These are phyloP conservation scores for Monosporascus ibericus DNA, from an alignment of 2,329 filamentous ascomycete species.

Conservation along the genomic window DNA sequence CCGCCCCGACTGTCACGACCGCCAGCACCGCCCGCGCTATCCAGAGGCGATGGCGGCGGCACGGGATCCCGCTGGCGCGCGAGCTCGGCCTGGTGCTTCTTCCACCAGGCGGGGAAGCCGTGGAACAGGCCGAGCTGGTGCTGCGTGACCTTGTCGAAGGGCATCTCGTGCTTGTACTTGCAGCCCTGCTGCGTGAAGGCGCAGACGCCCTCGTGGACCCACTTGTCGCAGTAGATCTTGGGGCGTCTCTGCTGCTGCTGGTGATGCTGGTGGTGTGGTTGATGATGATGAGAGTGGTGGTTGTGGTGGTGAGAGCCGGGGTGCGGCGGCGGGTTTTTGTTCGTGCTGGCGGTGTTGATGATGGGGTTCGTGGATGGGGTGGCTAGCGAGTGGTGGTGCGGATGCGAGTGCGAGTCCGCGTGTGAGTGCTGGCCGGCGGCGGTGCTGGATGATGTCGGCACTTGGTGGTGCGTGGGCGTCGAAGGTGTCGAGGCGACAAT, in stretches of 20 bases:
- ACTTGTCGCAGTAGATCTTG: slow-evolving; percentile 83
- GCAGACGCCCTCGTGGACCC: slow-evolving; percentile 81
- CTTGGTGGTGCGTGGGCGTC: slow-evolving; percentile 9
- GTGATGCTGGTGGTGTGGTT: not conserved
- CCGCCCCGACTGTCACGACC: slow-evolving; percentile 1
- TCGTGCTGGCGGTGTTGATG: not conserved
- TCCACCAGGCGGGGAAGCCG: slow-evolving; percentile 56
- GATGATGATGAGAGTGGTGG: not conserved
- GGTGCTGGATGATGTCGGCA: not conserved
- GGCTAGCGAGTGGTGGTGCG: not conserved
- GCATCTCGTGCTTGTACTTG: slow-evolving; percentile 89
- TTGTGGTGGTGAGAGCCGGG: no score
- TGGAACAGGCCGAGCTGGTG: slow-evolving; percentile 64
- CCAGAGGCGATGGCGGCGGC: slow-evolving; percentile 2
- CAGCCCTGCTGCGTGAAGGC: slow-evolving; percentile 83
- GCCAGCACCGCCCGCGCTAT: not conserved
- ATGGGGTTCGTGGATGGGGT: not conserved
- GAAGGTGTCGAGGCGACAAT: slow-evolving; percentile 29
- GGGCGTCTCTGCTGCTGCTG: slow-evolving; percentile 17
- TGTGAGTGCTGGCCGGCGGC: not conserved
- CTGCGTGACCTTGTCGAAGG: slow-evolving; percentile 59
- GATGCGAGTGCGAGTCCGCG: not conserved
- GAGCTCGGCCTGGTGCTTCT: slow-evolving; percentile 44
- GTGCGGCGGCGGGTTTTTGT: not conserved
- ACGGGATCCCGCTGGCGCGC: slow-evolving; percentile 23